These are phyloP conservation scores for Fomitopsis betulina DNA, from an alignment of 1,284 basidiomycete species.

Conservation along the genomic window DNA sequence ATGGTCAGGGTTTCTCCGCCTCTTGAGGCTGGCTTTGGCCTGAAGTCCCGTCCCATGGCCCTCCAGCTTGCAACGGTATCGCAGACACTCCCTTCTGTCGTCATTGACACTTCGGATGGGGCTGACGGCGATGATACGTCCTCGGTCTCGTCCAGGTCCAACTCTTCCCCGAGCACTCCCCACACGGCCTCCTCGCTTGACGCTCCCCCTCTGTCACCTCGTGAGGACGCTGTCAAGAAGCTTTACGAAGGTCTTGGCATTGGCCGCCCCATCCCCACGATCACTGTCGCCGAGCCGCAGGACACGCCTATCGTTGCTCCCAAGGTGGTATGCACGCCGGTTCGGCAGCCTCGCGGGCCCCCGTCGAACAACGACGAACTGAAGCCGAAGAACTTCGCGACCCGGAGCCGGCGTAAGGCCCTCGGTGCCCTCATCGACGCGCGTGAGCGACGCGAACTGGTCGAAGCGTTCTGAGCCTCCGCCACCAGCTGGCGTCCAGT, in stretches of 20 bases:
- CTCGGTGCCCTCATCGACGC: constrained; percentile 71
- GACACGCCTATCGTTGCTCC: constrained; percentile 30
- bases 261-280: constrained; percentile 51
- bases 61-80: constrained; percentile 55
- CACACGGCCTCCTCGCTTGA: constrained; percentile 60
- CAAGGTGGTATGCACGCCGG: constrained; percentile 62
- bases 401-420: constrained; percentile 71
- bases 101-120: constrained; percentile 48
- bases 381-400: constrained; percentile 86
- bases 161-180: constrained; percentile 64
- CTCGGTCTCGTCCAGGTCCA: constrained; percentile 42
- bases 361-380: constrained; percentile 84
- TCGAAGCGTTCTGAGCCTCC: constrained; percentile 49
- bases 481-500: constrained; percentile 6
- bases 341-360: constrained; percentile 82
- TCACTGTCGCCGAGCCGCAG: constrained; percentile 26
- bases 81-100: constrained; percentile 52
- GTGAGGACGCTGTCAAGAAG: constrained; percentile 78
- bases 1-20: constrained; percentile 68
- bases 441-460: constrained; percentile 60
- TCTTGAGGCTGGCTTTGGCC: constrained; percentile 48
- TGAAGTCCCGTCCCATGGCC: constrained; percentile 62
- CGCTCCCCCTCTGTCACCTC: constrained; percentile 59
- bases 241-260: constrained; percentile 79
- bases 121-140: constrained; percentile 55